Evolutionary conservation across 192 early-diverging fungal genomes (phyloP).

Genomic region (Coemansia sp.): DNA sequence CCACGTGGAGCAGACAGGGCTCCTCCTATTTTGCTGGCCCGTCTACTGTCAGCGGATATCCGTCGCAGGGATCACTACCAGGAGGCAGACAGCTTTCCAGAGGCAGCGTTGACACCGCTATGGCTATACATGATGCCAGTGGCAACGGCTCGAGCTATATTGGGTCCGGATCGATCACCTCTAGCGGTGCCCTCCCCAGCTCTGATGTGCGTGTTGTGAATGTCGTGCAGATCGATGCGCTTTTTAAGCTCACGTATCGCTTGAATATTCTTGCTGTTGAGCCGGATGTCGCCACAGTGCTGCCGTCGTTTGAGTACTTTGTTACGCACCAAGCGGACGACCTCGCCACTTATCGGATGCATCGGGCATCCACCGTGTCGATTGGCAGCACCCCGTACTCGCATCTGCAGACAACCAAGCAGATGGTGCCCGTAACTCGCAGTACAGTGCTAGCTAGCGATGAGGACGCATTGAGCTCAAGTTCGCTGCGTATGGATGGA

Average conservation of each 20-base stretch:
- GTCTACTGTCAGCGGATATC: conserved; percentile 12
- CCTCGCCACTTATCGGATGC: conserved; percentile 29
- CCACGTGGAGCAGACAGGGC: conserved; percentile 38
- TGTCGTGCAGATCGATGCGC: conserved; percentile 34
- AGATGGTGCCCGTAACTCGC: background rate
- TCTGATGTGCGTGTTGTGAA: conserved; percentile 8
- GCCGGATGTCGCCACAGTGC: conserved; percentile 22
- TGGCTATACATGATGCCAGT: conserved; percentile 14
- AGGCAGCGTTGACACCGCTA: conserved; percentile 25
- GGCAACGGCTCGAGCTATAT: background rate
- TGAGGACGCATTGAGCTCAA: background rate
- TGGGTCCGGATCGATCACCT: background rate
- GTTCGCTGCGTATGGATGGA: background rate
- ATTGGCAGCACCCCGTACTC: conserved; percentile 4
- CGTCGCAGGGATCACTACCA: conserved; percentile 9
- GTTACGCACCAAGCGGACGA: conserved; percentile 27
- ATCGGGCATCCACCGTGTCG: conserved; percentile 40
- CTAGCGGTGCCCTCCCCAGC: background rate
- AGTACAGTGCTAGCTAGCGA: background rate
- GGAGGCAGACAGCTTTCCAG: conserved; percentile 25
- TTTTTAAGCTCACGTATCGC: conserved; percentile 41
- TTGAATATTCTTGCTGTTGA: conserved; percentile 45
- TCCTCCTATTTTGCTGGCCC: conserved; percentile 24
- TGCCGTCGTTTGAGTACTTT: conserved; percentile 47
- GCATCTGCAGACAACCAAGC: background rate